These are phyloP conservation scores for Parietaria judaica DNA, from an alignment of 306 rosid genomes.

Conservation along the genomic window DNA sequence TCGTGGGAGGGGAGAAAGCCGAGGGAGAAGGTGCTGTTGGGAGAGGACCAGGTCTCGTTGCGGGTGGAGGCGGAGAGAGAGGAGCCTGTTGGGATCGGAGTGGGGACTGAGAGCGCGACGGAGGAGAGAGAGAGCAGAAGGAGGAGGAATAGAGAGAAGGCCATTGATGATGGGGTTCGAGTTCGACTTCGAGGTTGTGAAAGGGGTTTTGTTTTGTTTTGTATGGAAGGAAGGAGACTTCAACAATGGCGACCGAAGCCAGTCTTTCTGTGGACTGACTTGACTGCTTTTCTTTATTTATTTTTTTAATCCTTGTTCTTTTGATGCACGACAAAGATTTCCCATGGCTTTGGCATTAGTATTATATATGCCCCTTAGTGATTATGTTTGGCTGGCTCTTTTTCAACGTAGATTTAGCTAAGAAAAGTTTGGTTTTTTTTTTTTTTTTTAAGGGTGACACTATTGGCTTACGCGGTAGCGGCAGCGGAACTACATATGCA, in stretches of 20 bases:
- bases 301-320: too few species aligned
- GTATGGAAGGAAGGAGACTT: slow-evolving; percentile 6
- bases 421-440: too few species aligned
- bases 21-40: slow-evolving; percentile 30
- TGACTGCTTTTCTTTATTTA: too few species aligned
- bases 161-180: slow-evolving; percentile 18
- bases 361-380: too few species aligned
- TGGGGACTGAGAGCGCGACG: slow-evolving; percentile 14
- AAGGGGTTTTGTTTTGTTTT: background rate
- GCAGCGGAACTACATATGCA: too few species aligned
- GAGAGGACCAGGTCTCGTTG: slow-evolving; percentile 40
- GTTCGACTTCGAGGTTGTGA: background rate
- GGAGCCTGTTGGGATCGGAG: slow-evolving; percentile 29
- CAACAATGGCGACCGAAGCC: background rate
- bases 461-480: too few species aligned
- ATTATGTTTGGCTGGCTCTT: too few species aligned
- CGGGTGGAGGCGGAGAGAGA: slow-evolving; percentile 43
- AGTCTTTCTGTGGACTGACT: too few species aligned
- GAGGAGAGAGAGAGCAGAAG: slow-evolving; percentile 1
- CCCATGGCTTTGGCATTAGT: too few species aligned
- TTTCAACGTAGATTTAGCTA: too few species aligned
- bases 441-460: too few species aligned
- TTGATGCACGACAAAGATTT: too few species aligned
- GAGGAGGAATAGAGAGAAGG: background rate
- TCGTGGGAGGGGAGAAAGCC: slow-evolving; percentile 44